Base-by-base conservation (phyloP, 805 yeast genomes). In the Candida arabinofermentans region DNA sequence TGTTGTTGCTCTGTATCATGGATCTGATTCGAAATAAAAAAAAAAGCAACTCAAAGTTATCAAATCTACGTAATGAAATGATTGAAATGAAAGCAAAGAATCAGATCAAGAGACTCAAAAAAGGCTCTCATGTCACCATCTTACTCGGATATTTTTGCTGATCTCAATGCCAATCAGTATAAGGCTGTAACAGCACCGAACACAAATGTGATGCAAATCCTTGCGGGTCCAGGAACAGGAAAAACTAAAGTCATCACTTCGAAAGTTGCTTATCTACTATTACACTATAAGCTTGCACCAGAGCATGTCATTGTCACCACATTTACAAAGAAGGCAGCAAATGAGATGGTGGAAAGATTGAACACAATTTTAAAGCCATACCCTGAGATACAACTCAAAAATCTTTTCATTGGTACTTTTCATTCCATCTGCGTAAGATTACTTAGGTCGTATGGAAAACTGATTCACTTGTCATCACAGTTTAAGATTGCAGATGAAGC, bases 301-400 rank as follows among this genome's bases (percentile, higher is more conserved):
- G 67, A 70, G 26, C 65, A 74, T 36, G 72, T 93, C 16, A 74
- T 91, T 1, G 93, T 90, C 17, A 87, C 96, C 5, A 90, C 98
- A 0, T 91, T 91, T 66, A 91, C 98, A 10, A 86, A 86, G 53
- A 86, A 85, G 53, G 98, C 99, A 0, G 95, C 97, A 2, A 74
- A 70, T 39, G 98, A 91, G 63, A 82, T 91, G 86, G 64, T 68
- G 10, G 83, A 77, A 24, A 69, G 98, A 32, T 62, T 91, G 16
- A 42, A 39, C 0, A 34, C 19, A 4, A 27, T 75, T 38, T 51
- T 79, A 7, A 37, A 54, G 6, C 61, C 50, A 3, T 46, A 54
- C 30, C 53, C 68, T 0, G 56, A 60, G 5, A 58, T 77, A 9
- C 41, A 54, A 18, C 58, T 61, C 3, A 53, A 67, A 1, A 69